Conservation (phyloP, 179 eudicot genomes). For the Beta lomatogona region DNA sequence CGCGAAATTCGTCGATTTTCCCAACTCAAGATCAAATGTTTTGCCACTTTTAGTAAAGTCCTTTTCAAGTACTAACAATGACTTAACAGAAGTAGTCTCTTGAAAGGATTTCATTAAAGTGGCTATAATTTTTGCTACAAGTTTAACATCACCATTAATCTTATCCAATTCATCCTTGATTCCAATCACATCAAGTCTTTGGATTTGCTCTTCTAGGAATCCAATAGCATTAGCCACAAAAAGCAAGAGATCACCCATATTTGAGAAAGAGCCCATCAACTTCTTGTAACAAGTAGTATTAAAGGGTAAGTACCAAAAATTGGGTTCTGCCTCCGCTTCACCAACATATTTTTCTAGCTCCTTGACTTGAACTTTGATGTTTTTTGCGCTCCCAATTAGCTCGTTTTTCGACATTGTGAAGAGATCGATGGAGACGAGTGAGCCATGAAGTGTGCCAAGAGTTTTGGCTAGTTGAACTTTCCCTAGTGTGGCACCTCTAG, state of each 20-base stretch:
- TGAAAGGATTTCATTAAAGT: conserved; percentile 49
- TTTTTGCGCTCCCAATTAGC: conserved; percentile 33
- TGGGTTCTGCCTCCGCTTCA: conserved; percentile 81
- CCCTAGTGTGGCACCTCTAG: conserved; percentile 70
- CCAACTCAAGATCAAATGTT: conserved; percentile 58
- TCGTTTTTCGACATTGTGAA: conserved; percentile 14
- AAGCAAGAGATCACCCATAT: conserved; percentile 47
- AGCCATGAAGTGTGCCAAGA: conserved; percentile 36
- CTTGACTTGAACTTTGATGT: conserved; percentile 35
- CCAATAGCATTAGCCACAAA: conserved; percentile 49
- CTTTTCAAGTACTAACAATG: conserved; percentile 45
- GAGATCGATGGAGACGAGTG: conserved; percentile 33
- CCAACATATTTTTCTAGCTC: conserved; percentile 51
- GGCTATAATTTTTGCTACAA: conserved; percentile 37
- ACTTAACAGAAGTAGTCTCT: conserved; percentile 52
- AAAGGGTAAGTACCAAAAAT: conserved; percentile 81
- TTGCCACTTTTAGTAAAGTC: conserved; percentile 39
- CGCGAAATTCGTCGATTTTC: conserved; percentile 35
- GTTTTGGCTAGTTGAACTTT: conserved; percentile 55
- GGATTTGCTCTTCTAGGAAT: conserved; percentile 40
- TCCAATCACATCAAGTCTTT: conserved; percentile 22
- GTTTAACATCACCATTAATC: conserved; percentile 50
- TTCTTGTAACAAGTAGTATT: conserved; percentile 47
- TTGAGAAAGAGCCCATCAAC: conserved; percentile 52
- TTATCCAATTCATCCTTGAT: conserved; percentile 36